These are phyloP conservation scores for Tylopilus rubrobrunneus DNA, from an alignment of 768 basidiomycete genomes.

Conservation along the genomic window DNA sequence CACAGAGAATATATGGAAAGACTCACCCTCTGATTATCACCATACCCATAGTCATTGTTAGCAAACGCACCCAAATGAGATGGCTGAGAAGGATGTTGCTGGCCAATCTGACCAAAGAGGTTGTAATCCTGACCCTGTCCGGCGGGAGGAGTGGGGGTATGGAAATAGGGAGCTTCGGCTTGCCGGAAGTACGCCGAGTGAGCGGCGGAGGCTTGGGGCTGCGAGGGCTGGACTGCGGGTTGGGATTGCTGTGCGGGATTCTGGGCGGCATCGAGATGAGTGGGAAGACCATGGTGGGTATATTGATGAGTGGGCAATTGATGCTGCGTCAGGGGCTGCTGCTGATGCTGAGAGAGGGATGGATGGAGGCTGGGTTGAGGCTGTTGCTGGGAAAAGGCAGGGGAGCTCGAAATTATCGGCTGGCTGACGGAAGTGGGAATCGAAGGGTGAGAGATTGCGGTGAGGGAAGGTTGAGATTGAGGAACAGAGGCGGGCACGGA, in stretches of 20 bases:
- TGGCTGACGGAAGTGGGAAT: slow-evolving; percentile 35
- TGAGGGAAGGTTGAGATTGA: slow-evolving; percentile 24
- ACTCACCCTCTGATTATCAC: slow-evolving; percentile 62
- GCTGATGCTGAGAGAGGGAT: slow-evolving; percentile 31
- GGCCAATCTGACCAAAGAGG: slow-evolving; percentile 61
- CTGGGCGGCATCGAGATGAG: slow-evolving; percentile 62
- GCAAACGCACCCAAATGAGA: slow-evolving; percentile 53
- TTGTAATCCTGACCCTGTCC: slow-evolving; percentile 57
- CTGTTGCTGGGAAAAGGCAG: slow-evolving; percentile 28
- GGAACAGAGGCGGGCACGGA: slow-evolving; percentile 15
- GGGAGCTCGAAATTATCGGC: slow-evolving; percentile 24
- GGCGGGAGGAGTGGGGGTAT: slow-evolving; percentile 73
- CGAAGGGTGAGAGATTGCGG: slow-evolving; percentile 31
- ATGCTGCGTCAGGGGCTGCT: slow-evolving; percentile 33
- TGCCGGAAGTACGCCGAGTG: slow-evolving; percentile 69
- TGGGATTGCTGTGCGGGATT: slow-evolving; percentile 38
- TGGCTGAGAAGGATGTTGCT: slow-evolving; percentile 51
- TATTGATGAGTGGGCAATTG: slow-evolving; percentile 45
- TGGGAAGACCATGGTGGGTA: slow-evolving; percentile 57
- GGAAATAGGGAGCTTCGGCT: slow-evolving; percentile 69
- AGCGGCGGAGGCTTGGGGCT: slow-evolving; percentile 51
- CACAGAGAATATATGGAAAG: background rate
- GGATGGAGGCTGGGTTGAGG: slow-evolving; percentile 30
- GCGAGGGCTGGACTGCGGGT: slow-evolving; percentile 36
- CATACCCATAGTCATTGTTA: slow-evolving; percentile 64